Evolutionary conservation across 192 early-diverging fungal genomes (phyloP).

Genomic region (Entrophospora sp.): DNA sequence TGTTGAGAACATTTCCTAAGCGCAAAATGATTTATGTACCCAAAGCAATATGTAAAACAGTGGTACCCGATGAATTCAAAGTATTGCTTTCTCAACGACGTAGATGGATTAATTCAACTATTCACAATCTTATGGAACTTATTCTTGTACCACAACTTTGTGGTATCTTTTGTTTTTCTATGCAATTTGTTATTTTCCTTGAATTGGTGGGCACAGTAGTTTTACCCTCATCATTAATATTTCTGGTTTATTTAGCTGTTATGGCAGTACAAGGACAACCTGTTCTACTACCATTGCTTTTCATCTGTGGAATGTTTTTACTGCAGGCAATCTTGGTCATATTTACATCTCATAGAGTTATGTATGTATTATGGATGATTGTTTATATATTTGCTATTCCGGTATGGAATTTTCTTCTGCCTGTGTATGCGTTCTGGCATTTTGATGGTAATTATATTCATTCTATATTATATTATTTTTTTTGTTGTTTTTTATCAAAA

Average conservation of each 20-base stretch:
- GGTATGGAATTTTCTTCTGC: constrained; percentile 91
- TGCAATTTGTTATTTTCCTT: constrained; percentile 70
- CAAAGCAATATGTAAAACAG: constrained; percentile 74
- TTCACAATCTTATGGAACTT: constrained; percentile 83
- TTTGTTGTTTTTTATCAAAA: not conserved
- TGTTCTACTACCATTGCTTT: constrained; percentile 54
- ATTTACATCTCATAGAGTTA: constrained; percentile 58
- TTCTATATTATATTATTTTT: not conserved
- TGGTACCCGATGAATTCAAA: constrained; percentile 73
- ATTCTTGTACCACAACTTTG: constrained; percentile 83
- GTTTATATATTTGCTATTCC: constrained; percentile 76
- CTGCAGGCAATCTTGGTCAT: constrained; percentile 66
- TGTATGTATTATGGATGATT: constrained; percentile 72
- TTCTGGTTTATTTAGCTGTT: constrained; percentile 47
- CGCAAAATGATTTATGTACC: constrained; percentile 85
- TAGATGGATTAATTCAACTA: constrained; percentile 92
- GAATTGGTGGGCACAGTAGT: constrained; percentile 69
- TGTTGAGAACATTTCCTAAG: constrained; percentile 77
- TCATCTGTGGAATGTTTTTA: constrained; percentile 53
- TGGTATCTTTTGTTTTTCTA: constrained; percentile 83
- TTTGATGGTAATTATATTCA: constrained; percentile 46
- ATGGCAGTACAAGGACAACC: constrained; percentile 27
- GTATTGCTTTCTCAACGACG: constrained; percentile 85
- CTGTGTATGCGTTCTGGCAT: constrained; percentile 89
- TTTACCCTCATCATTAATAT: constrained; percentile 54